Percentiles rank a stretch among this genome's conserved stretches.
phyloP scores from a whole-genome alignment of 345 rosid species.

The Clausena lansium region DNA sequence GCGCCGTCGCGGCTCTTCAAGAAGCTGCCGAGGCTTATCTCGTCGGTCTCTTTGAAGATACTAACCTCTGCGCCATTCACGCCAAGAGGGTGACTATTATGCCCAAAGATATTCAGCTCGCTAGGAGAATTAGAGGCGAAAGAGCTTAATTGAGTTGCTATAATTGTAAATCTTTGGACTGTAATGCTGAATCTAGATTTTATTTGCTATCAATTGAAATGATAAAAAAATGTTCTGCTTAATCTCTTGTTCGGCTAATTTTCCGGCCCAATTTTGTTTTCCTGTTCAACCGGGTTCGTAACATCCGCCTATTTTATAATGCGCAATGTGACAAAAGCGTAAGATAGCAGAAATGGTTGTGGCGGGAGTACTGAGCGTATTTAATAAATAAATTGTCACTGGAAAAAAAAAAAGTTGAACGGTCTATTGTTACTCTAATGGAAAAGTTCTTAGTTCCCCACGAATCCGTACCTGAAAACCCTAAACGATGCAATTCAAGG shows the following conservation, averaged over 20 bases:
- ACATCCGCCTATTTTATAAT: no score
- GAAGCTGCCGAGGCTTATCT: constrained; percentile 59
- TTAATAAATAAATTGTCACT: neutral
- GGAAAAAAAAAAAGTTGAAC: no score
- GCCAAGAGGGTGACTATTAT: constrained; percentile 65
- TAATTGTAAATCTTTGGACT: neutral
- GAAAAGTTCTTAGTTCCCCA: constrained; percentile 46
- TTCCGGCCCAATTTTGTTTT: neutral
- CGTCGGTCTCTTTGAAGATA: constrained; percentile 48
- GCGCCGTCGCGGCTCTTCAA: constrained; percentile 54
- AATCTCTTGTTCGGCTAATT: neutral
- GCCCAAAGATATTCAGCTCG: constrained; percentile 66
- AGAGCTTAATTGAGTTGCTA: constrained; percentile 26
- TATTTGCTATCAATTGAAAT: neutral
- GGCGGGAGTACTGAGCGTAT: neutral
- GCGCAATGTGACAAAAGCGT: neutral
- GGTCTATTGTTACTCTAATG: constrained; percentile 16
- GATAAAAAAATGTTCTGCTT: neutral
- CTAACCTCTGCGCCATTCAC: constrained; percentile 55
- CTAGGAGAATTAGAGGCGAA: constrained; percentile 54
- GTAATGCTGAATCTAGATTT: neutral
- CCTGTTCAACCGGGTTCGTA: neutral
- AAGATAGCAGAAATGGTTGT: neutral
- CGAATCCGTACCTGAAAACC: constrained; percentile 29
- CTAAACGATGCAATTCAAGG: constrained; percentile 16